These are phyloP conservation scores for Rauvolfia tetraphylla DNA, from an alignment of 257 asterid genomes.

Conservation along the genomic window DNA sequence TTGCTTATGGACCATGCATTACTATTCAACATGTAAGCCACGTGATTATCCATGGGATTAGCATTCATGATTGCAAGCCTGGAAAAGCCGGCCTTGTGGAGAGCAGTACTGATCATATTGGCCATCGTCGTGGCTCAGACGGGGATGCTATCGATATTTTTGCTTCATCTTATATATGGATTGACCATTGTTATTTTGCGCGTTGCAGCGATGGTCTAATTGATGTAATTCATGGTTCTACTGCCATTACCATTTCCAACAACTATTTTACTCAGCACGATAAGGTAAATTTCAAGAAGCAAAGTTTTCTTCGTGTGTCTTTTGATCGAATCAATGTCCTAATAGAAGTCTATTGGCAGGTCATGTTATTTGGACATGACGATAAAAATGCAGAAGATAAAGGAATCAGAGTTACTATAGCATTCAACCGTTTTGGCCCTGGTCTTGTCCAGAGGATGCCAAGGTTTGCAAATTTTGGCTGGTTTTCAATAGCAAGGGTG, in stretches of 20 bases:
- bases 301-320: too few species aligned
- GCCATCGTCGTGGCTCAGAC: slow-evolving; percentile 63
- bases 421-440: slow-evolving; percentile 79
- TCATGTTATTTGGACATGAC: slow-evolving; percentile 62
- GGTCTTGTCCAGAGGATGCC: slow-evolving; percentile 93
- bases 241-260: slow-evolving; percentile 74
- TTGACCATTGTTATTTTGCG: slow-evolving; percentile 76
- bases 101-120: slow-evolving; percentile 45
- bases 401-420: slow-evolving; percentile 66
- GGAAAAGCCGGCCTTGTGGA: slow-evolving; percentile 55
- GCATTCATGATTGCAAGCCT: slow-evolving; percentile 76
- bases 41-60: slow-evolving; percentile 68
- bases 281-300: slow-evolving; percentile 63
- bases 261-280: slow-evolving; percentile 78
- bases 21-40: slow-evolving; percentile 52
- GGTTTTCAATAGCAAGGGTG: neutral
- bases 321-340: too few species aligned
- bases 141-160: slow-evolving; percentile 73
- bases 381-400: slow-evolving; percentile 58
- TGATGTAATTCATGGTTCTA: slow-evolving; percentile 79
- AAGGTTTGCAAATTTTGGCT: slow-evolving; percentile 26
- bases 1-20: slow-evolving; percentile 85
- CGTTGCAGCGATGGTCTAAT: slow-evolving; percentile 63
- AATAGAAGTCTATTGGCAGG: slow-evolving; percentile 20
- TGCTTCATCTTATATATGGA: slow-evolving; percentile 59